Evolutionary conservation across 768 basidiomycete genomes (phyloP).

Genomic region (Serendipita vermifera): DNA sequence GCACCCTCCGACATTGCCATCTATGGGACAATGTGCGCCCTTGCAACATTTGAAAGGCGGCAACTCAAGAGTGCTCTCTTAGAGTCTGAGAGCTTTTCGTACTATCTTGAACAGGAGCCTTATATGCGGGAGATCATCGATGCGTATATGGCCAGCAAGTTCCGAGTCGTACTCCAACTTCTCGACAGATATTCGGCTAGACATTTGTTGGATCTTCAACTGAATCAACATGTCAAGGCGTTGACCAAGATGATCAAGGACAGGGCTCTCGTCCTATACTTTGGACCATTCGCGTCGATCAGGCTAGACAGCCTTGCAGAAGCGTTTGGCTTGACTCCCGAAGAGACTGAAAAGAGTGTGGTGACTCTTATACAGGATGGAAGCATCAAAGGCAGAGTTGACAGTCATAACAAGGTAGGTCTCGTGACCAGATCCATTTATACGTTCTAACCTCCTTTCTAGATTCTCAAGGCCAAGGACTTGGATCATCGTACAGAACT

Average conservation of each 20-base stretch:
- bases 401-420: conserved; percentile 77
- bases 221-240: conserved; percentile 49
- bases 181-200: conserved; percentile 64
- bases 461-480: conserved; percentile 73
- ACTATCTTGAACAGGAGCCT: conserved; percentile 72
- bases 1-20: conserved; percentile 75
- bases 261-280: conserved; percentile 73
- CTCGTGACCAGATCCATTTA: not conserved
- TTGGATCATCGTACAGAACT: conserved; percentile 66
- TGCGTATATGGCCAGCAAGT: conserved; percentile 75
- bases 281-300: conserved; percentile 80
- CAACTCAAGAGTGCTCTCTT: conserved; percentile 44
- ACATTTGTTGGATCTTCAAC: conserved; percentile 66
- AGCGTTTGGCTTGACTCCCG: conserved; percentile 73
- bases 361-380: conserved; percentile 66
- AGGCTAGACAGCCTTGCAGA: conserved; percentile 68
- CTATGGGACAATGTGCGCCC: conserved; percentile 71
- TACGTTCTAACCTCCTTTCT: conserved; percentile 1
- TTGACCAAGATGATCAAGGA: conserved; percentile 60
- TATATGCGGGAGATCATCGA: conserved; percentile 78
- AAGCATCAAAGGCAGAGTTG: conserved; percentile 68
- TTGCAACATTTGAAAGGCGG: conserved; percentile 60
- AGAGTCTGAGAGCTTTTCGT: conserved; percentile 16
- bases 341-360: conserved; percentile 58
- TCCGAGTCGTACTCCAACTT: conserved; percentile 67